These are phyloP conservation scores for Aeschynomene evenia DNA, from an alignment of 306 rosid species.

Conservation along the genomic window DNA sequence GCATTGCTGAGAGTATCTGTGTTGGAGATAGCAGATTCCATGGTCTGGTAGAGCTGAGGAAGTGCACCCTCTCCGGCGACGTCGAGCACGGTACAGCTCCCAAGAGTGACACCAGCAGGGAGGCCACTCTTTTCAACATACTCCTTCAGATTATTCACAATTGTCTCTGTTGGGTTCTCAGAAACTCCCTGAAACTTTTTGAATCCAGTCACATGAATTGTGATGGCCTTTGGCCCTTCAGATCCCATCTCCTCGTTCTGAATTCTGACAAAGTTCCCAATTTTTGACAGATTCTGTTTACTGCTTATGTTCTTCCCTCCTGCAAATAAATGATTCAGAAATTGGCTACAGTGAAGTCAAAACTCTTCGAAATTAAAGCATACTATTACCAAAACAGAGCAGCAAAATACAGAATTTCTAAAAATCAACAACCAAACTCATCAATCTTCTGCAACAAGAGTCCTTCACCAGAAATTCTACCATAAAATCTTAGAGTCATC, in stretches of 20 bases:
- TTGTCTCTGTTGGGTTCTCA: conserved; percentile 72
- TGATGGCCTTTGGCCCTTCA: conserved; percentile 68
- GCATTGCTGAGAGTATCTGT: conserved; percentile 34
- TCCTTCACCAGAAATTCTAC: no score
- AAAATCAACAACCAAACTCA: conserved; percentile 7
- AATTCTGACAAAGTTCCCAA: conserved; percentile 66
- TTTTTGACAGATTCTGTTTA: conserved; percentile 28
- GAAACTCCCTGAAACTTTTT: conserved; percentile 79
- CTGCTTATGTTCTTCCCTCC: conserved; percentile 13
- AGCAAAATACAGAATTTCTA: no score
- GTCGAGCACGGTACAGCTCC: conserved; percentile 73
- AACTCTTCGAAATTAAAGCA: no score
- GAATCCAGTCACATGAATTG: conserved; percentile 80
- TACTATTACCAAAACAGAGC: no score
- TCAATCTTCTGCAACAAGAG: no score
- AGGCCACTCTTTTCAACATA: conserved; percentile 65
- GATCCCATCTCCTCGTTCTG: conserved; percentile 72
- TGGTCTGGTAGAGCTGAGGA: conserved; percentile 45
- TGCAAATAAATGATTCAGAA: conserved; percentile 21
- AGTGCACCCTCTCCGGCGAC: conserved; percentile 70
- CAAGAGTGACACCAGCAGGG: conserved; percentile 71
- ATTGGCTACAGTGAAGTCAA: background rate
- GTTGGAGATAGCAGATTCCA: conserved; percentile 55
- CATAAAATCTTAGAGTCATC: no score
- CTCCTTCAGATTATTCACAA: conserved; percentile 59